These are phyloP conservation scores for Centaurea solstitialis DNA, from an alignment of 129 eudicot genomes.

Conservation along the genomic window DNA sequence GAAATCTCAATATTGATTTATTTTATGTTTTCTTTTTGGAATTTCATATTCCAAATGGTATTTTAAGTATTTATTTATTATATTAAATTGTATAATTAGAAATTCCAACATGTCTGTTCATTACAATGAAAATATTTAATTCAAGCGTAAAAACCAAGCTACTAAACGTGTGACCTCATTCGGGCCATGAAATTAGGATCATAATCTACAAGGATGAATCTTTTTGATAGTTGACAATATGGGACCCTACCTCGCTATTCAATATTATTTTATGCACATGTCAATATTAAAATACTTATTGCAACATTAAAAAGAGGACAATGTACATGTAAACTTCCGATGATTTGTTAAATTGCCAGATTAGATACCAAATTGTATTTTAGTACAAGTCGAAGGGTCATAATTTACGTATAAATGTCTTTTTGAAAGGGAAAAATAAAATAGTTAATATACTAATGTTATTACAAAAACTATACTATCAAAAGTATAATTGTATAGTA, in stretches of 20 bases:
- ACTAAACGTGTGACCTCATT: constrained; percentile 7
- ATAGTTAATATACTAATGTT: too few species aligned
- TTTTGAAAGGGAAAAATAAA: too few species aligned
- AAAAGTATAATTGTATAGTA: too few species aligned
- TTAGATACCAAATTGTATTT: too few species aligned
- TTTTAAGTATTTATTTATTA: too few species aligned
- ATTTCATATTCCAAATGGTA: too few species aligned
- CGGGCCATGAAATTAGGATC: background rate
- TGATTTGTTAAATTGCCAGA: background rate
- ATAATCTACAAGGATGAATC: constrained; percentile 2
- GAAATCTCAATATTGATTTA: too few species aligned
- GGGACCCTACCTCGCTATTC: background rate
- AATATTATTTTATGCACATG: background rate
- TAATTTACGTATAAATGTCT: background rate
- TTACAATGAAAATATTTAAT: background rate
- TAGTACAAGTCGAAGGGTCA: background rate
- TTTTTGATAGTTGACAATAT: constrained; percentile 3
- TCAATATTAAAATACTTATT: background rate
- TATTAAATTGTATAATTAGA: too few species aligned
- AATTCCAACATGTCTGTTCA: too few species aligned
- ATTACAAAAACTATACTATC: too few species aligned
- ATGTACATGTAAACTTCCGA: too few species aligned
- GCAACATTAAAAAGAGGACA: background rate
- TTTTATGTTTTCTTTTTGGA: too few species aligned
- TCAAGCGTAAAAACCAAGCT: constrained; percentile 28